A percentile compares a stretch with the other conserved stretches of the same genome.
These are phyloP conservation scores for Pseudopyrenochaeta lycopersici DNA, from an alignment of 2,329 filamentous ascomycete genomes.

Conservation along the genomic window DNA sequence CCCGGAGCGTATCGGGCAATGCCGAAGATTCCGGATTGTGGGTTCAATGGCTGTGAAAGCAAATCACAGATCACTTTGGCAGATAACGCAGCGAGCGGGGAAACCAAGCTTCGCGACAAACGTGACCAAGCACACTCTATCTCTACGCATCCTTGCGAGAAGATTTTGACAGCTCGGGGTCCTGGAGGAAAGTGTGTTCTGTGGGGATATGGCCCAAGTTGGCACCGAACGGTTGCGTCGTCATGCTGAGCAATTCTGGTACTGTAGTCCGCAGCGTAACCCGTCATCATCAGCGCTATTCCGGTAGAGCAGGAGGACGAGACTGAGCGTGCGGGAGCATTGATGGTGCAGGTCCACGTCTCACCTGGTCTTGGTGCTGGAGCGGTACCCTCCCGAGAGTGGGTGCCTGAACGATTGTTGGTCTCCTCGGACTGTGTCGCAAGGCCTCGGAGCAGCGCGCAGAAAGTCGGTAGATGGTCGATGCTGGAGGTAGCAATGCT, in stretches of 20 bases:
- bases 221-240: neutral
- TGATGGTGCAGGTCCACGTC: slow-evolving; percentile 27
- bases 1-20: no score
- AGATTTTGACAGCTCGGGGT: neutral
- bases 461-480: slow-evolving; percentile 12
- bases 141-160: neutral
- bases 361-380: slow-evolving; percentile 26
- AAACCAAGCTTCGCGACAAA: neutral
- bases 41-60: no score
- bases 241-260: slow-evolving; percentile 5
- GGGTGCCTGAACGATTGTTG: slow-evolving; percentile 12
- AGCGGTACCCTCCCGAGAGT: slow-evolving; percentile 25
- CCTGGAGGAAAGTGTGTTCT: neutral
- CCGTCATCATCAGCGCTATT: slow-evolving; percentile 25
- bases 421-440: slow-evolving; percentile 9
- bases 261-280: slow-evolving; percentile 2
- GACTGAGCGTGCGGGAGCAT: slow-evolving; percentile 18
- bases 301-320: slow-evolving; percentile 4
- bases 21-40: no score
- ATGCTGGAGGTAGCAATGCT: neutral
- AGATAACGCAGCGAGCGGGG: neutral
- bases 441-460: slow-evolving; percentile 3
- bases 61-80: no score
- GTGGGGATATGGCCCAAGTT: neutral
- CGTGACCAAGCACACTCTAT: neutral